A percentile compares a stretch with the other conserved stretches of the same genome.
Conservation (phyloP, 2,329 filamentous ascomycete genomes). For the Aspergillus neoniger region DNA sequence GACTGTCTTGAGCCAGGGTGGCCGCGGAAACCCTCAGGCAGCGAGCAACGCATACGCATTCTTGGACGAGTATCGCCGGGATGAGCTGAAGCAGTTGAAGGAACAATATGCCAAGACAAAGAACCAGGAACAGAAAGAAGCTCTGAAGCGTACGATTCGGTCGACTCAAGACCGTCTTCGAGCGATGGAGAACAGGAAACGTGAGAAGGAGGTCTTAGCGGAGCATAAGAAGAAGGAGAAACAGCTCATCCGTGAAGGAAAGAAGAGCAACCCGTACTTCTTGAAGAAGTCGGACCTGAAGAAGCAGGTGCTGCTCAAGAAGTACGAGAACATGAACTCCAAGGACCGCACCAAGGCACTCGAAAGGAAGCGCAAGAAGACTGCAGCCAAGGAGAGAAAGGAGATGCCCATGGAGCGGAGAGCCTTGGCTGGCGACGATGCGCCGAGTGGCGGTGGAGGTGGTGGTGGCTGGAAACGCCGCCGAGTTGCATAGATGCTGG, state of each 20-base stretch:
- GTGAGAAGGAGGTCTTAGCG: constrained; percentile 67
- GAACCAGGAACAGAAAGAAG: constrained; percentile 65
- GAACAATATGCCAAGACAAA: constrained; percentile 67
- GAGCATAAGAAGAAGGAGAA: constrained; percentile 82
- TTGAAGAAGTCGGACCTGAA: constrained; percentile 91
- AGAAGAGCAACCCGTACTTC: constrained; percentile 78
- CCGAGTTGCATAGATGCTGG: constrained; percentile 26
- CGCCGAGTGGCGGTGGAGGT: constrained; percentile 21
- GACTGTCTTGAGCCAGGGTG: constrained; percentile 46
- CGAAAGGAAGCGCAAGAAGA: constrained; percentile 87
- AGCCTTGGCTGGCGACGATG: constrained; percentile 31
- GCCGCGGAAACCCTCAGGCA: constrained; percentile 45
- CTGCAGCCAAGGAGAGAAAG: constrained; percentile 80
- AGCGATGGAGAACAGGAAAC: constrained; percentile 68
- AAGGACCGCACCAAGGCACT: constrained; percentile 82
- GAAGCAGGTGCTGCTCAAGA: constrained; percentile 76
- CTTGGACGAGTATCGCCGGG: constrained; percentile 78
- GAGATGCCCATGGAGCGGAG: constrained; percentile 63
- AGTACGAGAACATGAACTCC: constrained; percentile 80
- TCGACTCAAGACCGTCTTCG: constrained; percentile 79
- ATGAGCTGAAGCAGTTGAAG: constrained; percentile 77
- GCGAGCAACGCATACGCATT: constrained; percentile 79
- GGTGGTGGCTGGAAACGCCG: constrained; percentile 29
- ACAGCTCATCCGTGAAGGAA: constrained; percentile 80
- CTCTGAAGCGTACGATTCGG: constrained; percentile 70